Conservation (phyloP, 352 stramenopile genomes). For the Plasmopara viticola region DNA sequence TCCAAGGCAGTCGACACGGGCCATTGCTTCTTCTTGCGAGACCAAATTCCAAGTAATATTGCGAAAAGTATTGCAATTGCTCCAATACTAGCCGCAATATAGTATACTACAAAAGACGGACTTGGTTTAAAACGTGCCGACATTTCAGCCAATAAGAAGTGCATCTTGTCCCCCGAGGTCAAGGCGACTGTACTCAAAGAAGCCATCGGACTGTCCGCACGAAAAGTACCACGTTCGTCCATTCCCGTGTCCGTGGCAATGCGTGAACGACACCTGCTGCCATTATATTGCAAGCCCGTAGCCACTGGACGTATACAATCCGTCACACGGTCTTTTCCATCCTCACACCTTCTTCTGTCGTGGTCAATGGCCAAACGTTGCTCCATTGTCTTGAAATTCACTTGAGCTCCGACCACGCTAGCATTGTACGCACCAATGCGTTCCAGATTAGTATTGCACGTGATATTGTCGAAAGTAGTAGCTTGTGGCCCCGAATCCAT, state of each 20-base stretch:
- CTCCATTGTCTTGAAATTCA: conserved; percentile 68
- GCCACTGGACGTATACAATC: conserved; percentile 52
- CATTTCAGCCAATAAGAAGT: conserved; percentile 34
- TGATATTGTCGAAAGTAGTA: neutral
- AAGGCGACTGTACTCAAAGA: conserved; percentile 9
- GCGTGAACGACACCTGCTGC: conserved; percentile 28
- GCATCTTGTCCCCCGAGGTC: conserved; percentile 23
- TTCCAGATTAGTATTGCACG: neutral
- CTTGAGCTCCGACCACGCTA: conserved; percentile 53
- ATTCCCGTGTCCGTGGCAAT: conserved; percentile 38
- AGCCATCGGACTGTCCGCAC: conserved; percentile 7
- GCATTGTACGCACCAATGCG: conserved; percentile 68
- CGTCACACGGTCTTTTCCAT: conserved; percentile 22
- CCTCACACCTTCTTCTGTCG: conserved; percentile 46
- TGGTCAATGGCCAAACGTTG: conserved; percentile 30
- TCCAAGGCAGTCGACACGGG: neutral
- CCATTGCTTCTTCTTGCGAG: neutral
- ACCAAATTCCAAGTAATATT: neutral
- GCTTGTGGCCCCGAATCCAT: neutral
- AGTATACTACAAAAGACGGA: conserved; percentile 50
- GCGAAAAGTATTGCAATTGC: conserved; percentile 24
- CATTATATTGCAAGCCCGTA: conserved; percentile 38
- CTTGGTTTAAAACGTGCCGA: conserved; percentile 27
- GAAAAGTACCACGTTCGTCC: conserved; percentile 41
- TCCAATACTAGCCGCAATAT: conserved; percentile 44